A percentile compares a stretch with the other conserved stretches of the same genome.
Evolutionary conservation across 75 land plant genomes (phyloP).

Genomic region (Ceratopteris richardii): DNA sequence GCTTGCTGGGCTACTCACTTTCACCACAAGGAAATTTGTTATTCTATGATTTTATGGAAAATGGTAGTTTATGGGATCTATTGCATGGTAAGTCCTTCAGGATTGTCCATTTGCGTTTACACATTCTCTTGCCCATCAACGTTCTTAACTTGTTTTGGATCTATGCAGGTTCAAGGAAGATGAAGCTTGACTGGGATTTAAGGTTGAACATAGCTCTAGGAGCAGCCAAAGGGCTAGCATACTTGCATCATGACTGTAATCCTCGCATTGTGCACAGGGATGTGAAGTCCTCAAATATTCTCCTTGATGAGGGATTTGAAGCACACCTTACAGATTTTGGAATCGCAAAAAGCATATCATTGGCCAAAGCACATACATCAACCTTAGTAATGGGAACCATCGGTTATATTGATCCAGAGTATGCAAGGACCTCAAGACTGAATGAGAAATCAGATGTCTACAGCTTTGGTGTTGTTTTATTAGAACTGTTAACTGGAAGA

Average conservation of each 20-base stretch:
- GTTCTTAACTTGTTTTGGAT: not conserved
- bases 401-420: slow-evolving; percentile 97
- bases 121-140: not conserved
- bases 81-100: slow-evolving; percentile 59
- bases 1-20: slow-evolving; percentile 86
- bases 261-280: slow-evolving; percentile 94
- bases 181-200: slow-evolving; percentile 86
- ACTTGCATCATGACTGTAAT: slow-evolving; percentile 92
- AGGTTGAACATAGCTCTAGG: slow-evolving; percentile 86
- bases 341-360: slow-evolving; percentile 65
- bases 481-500: slow-evolving; percentile 88
- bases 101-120: not conserved
- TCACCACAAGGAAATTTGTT: slow-evolving; percentile 77
- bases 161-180: slow-evolving; percentile 34
- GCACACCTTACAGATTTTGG: slow-evolving; percentile 96
- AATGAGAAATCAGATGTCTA: slow-evolving; percentile 97
- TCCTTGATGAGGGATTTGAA: slow-evolving; percentile 78
- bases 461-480: slow-evolving; percentile 88
- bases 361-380: slow-evolving; percentile 67
- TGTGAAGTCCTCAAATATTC: slow-evolving; percentile 88
- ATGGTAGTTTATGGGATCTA: slow-evolving; percentile 94
- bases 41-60: slow-evolving; percentile 96
- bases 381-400: slow-evolving; percentile 93
- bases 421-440: slow-evolving; percentile 84
- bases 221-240: slow-evolving; percentile 89